Base-by-base conservation (phyloP, 1,139 yeast genomes). In the Lipomyces yarrowii region DNA sequence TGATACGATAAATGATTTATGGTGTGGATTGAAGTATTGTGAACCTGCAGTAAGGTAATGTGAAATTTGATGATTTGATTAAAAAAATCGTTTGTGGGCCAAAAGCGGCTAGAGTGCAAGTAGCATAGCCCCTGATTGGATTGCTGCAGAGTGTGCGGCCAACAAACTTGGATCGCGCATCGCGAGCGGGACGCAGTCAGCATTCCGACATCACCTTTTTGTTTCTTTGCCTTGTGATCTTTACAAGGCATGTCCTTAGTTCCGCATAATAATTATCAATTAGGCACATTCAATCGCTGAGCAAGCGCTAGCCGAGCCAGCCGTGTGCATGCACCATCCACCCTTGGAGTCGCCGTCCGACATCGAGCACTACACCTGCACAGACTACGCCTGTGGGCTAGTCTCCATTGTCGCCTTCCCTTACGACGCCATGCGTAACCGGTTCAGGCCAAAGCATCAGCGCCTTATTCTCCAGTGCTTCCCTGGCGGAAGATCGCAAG, bases 401-500 rank as follows among this genome's bases (percentile, higher is more conserved):
- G 56, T 64, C 39, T 42, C 62, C 30, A 54, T 57, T 39, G 53
- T 56, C 39, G 48, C 61, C 13, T 64, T 42, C 39, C 68, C 68
- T 5, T 64, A 42, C 52, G 32, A 60, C 11, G 54, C 66, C 70
- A 75, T 63, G 69, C 74, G 56, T 63, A 66, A n/a, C 64, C 74
- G 59, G 59, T 66, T 63, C 63, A 64, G 58, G 23, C 90, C 97
- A 5, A 93, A 93, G 76, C 98, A 93, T 77, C 98, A 92, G 77
- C 88, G 90, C 75, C 83, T 93, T 74, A 90, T 94, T 56, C 84
- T 90, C 64, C 96, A 90, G 76, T 94, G 99, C 80, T 94, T 93
- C 76, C 99, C 97, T 2, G 86, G 96, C 1, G 97, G 98, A 1
- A 84, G 91, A 69, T 88, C 87, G 7, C 83, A 85, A 6, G 97